Conservation (phyloP, 306 rosid species). For the Quercus rubra region DNA sequence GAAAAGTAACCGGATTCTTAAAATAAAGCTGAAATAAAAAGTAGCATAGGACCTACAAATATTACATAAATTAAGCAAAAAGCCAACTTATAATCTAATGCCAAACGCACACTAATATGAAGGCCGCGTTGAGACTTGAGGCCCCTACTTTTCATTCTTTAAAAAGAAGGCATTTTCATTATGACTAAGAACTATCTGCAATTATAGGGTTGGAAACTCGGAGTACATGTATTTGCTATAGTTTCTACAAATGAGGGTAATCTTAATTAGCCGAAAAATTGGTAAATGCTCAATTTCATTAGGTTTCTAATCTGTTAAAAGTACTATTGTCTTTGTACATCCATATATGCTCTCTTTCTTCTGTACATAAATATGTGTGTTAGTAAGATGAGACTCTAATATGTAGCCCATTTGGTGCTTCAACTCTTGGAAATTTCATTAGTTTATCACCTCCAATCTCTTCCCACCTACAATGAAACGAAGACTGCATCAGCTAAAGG, state of each 20-base stretch:
- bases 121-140: no score
- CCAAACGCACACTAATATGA: no score
- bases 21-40: no score
- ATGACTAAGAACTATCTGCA: no score
- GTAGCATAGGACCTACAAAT: no score
- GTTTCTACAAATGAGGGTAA: not conserved
- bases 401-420: conserved; percentile 95
- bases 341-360: conserved; percentile 29
- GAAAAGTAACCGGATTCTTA: no score
- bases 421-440: conserved; percentile 91
- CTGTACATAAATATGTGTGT: conserved; percentile 51
- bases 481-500: not conserved
- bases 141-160: no score
- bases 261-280: not conserved
- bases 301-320: conserved; percentile 42
- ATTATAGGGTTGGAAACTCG: no score
- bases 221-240: no score
- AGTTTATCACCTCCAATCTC: conserved; percentile 93
- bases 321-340: conserved; percentile 42
- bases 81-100: no score
- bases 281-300: conserved; percentile 21
- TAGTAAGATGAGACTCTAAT: conserved; percentile 67
- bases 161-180: no score
- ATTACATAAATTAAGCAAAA: no score
- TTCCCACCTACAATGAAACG: conserved; percentile 72